Conservation (phyloP, 345 rosid species). For the Carallia pectinifolia region DNA sequence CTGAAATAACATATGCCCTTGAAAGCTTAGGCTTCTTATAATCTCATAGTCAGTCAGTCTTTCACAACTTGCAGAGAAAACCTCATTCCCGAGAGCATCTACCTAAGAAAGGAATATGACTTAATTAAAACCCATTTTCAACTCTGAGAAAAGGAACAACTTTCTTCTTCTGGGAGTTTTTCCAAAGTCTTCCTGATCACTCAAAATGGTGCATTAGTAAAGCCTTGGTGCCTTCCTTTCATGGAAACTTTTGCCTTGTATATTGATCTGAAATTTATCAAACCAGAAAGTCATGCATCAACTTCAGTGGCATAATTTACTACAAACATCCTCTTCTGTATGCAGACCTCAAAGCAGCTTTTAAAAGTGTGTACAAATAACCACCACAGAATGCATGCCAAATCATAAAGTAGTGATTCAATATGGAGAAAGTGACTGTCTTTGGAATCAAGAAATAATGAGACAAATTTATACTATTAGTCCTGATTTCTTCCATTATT, state of each 20-base stretch:
- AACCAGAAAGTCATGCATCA: conserved; percentile 34
- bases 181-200: conserved; percentile 11
- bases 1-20: background rate
- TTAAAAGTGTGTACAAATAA: conserved; percentile 17
- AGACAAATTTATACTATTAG: background rate
- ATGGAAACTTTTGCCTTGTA: conserved; percentile 57
- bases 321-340: conserved; percentile 7
- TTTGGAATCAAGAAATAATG: conserved; percentile 1
- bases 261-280: conserved; percentile 51
- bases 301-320: conserved; percentile 33
- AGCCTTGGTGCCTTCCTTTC: conserved; percentile 74
- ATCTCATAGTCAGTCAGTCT: conserved; percentile 6
- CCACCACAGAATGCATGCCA: background rate
- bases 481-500: background rate
- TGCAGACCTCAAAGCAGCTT: conserved; percentile 18
- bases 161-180: conserved; percentile 14
- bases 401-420: background rate
- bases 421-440: conserved; percentile 8
- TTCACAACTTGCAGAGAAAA: conserved; percentile 21
- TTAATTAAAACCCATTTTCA: conserved; percentile 6
- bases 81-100: conserved; percentile 43
- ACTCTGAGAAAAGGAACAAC: conserved; percentile 16
- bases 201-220: conserved; percentile 61
- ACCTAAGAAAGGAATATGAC: conserved; percentile 21
- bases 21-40: conserved; percentile 10